phyloP scores from a whole-genome alignment of 176 grass and related monocot genomes.

The Saccharum spontaneum region DNA sequence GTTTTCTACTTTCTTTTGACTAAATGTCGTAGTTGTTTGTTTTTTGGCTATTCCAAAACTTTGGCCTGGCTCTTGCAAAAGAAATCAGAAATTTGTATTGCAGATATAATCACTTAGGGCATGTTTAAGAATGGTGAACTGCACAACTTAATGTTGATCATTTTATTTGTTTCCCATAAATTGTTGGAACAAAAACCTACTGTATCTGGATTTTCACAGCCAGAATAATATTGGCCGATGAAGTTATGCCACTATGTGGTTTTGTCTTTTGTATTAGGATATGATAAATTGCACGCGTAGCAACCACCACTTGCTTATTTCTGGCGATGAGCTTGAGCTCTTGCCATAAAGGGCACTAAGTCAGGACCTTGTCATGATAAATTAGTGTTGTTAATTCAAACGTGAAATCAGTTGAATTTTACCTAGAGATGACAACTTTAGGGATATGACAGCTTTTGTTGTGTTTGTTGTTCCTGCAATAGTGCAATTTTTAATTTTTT shows the following conservation, averaged over 20 bases:
- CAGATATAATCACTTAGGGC: background rate
- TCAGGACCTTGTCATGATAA: background rate
- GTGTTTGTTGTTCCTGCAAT: background rate
- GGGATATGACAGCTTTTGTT: background rate
- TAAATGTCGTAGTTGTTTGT: background rate
- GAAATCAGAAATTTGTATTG: background rate
- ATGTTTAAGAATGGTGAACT: background rate
- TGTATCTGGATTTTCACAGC: background rate
- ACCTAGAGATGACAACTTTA: conserved; percentile 5
- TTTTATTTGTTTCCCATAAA: conserved; percentile 23
- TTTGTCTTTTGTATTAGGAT: conserved; percentile 2
- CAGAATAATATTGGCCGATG: background rate
- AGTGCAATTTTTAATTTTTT: background rate
- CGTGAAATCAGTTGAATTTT: background rate
- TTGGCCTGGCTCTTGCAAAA: background rate
- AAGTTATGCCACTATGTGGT: background rate
- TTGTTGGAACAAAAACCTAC: conserved; percentile 2
- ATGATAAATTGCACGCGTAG: background rate
- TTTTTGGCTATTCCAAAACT: conserved; percentile 5
- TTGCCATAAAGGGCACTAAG: background rate
- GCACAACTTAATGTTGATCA: background rate
- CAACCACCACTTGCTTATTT: background rate
- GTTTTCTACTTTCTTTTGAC: background rate
- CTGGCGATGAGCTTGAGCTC: background rate
- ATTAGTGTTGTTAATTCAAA: conserved; percentile 12